A percentile compares a stretch with the other conserved stretches of the same genome.
These are phyloP conservation scores for Earliella scabrosa DNA, from an alignment of 1,284 basidiomycete species.

Conservation along the genomic window DNA sequence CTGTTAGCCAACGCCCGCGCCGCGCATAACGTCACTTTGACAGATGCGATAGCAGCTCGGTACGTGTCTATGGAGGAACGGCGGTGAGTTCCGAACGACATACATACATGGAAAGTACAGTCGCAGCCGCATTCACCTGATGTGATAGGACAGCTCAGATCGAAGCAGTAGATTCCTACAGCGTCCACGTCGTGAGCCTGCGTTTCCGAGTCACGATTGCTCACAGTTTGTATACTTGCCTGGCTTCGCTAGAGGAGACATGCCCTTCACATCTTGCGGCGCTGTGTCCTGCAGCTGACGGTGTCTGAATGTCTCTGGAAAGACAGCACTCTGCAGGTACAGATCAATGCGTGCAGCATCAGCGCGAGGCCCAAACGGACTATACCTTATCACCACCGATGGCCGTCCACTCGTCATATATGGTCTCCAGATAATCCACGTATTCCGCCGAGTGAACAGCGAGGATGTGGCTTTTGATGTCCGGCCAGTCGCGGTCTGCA, in stretches of 20 bases:
- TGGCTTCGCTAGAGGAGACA: constrained; percentile 34
- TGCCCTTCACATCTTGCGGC: constrained; percentile 1
- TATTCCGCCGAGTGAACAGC: constrained; percentile 35
- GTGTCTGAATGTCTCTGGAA: constrained; percentile 41
- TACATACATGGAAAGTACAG: background rate
- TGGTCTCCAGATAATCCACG: constrained; percentile 33
- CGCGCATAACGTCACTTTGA: constrained; percentile 33
- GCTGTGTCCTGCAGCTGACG: constrained; percentile 16
- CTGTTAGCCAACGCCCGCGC: constrained; percentile 15
- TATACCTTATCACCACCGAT: constrained; percentile 38
- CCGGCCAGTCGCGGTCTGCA: constrained; percentile 18
- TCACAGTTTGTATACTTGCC: constrained; percentile 12
- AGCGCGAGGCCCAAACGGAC: background rate
- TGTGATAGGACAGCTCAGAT: constrained; percentile 41
- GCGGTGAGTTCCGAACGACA: background rate
- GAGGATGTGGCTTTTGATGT: constrained; percentile 11
- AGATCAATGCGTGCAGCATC: background rate
- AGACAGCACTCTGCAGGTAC: constrained; percentile 30
- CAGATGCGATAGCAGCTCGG: constrained; percentile 35
- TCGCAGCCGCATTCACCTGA: constrained; percentile 21
- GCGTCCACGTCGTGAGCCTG: background rate
- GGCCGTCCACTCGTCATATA: constrained; percentile 37
- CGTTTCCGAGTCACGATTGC: background rate
- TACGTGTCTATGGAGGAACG: constrained; percentile 32
- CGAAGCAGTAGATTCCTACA: constrained; percentile 42